Evolutionary conservation across 208 protist genomes (phyloP).

Genomic region (Trypanosoma congolense): DNA sequence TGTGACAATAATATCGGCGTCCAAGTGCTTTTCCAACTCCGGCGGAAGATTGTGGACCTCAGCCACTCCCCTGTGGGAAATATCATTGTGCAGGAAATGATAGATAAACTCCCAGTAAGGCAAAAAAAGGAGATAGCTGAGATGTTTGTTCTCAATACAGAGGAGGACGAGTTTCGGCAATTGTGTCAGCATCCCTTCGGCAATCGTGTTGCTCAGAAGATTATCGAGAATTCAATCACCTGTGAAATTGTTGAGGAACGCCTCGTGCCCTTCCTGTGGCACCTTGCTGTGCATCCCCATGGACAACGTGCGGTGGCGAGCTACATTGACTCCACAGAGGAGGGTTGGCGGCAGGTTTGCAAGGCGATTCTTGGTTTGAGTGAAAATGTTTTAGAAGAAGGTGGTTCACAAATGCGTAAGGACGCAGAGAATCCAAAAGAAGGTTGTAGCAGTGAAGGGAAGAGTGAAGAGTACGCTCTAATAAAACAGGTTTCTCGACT

Average conservation of each 20-base stretch:
- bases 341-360: conserved; percentile 28
- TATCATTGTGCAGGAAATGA: conserved; percentile 69
- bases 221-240: conserved; percentile 68
- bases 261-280: conserved; percentile 35
- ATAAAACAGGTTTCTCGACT: conserved; percentile 30
- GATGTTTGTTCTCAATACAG: conserved; percentile 70
- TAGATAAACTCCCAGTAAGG: conserved; percentile 62
- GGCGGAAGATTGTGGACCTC: conserved; percentile 74
- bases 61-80: conserved; percentile 71
- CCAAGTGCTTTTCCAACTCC: conserved; percentile 76
- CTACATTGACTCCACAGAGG: conserved; percentile 46
- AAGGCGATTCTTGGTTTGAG: conserved; percentile 26
- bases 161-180: conserved; percentile 64
- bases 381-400: conserved; percentile 4
- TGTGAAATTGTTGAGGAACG: conserved; percentile 49
- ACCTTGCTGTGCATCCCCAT: conserved; percentile 48
- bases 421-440: background rate
- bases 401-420: conserved; percentile 8
- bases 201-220: conserved; percentile 83
- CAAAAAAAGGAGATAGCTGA: conserved; percentile 84
- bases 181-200: conserved; percentile 81
- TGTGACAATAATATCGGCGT: conserved; percentile 76
- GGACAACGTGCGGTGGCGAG: conserved; percentile 77
- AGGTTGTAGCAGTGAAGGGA: conserved; percentile 18
- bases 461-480: background rate